Base-by-base conservation (phyloP, 2,329 filamentous ascomycete species). In the Claviceps cyperi region DNA sequence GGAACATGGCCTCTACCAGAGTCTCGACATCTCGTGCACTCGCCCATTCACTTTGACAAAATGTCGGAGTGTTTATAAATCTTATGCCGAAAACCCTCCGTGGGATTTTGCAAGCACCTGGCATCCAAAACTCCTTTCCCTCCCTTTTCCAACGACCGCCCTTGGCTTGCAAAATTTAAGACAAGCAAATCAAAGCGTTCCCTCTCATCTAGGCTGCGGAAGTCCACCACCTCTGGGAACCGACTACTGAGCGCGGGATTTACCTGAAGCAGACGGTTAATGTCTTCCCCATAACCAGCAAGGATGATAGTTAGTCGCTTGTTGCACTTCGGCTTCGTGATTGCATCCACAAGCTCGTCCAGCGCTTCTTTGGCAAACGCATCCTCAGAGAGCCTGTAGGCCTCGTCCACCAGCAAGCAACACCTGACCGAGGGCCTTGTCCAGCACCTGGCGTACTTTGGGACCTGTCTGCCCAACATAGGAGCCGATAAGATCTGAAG, bases 391-490 rank as follows among this genome's bases (percentile, higher is more conserved):
- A 87, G 72, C 0, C 82, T 73, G 55, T 87, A 87, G 0, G 83
- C 83, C 59, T 87, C 83, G 50, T 88, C 84, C 7, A 89, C 75
- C 52, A 88, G 81, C 0, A 53, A 88, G 81, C 0, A 89, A 69
- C 0, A 88, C 78, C 21, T 75, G 77, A 0, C 84, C 83, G 0
- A 86, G 69, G 0, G 76, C 77, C 38, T 70, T 75, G 49, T 86
- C 79, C 0, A 88, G 64, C 0, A 76, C 62, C 1, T 58, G 28
- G 32, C 75, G 68, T 0, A 83, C 79, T 53, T 85, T 85, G 0
- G 81, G 82, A 0, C 80, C 81, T 0, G 83, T 87, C 0, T 86
- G 81, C 0, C 84, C 84, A 0, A 86, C 54, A 17, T 79, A 89
- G 53, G 83, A 69, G 0, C 78, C 84, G 1, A 90, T 70, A 0